phyloP scores from a whole-genome alignment of 2,329 filamentous ascomycete genomes.

The Talaromyces islandicus region DNA sequence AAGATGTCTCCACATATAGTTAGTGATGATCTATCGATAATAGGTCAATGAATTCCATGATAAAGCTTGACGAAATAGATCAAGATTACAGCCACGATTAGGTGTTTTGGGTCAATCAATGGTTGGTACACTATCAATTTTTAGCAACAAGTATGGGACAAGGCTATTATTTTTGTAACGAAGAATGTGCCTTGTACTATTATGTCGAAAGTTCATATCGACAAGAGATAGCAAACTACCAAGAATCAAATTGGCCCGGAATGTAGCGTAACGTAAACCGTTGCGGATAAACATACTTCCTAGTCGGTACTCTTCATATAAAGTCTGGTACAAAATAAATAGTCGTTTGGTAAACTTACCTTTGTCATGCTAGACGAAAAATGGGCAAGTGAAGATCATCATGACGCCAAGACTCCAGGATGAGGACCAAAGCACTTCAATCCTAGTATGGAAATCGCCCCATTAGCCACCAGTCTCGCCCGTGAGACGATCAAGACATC shows the following conservation, averaged over 20 bases:
- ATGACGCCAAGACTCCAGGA: conserved; percentile 4
- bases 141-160: background rate
- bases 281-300: background rate
- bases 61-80: background rate
- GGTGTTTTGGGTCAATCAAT: background rate
- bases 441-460: background rate
- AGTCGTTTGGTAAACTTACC: background rate
- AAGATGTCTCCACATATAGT: background rate
- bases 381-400: background rate
- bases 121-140: background rate
- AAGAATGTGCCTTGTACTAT: background rate
- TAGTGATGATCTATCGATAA: background rate
- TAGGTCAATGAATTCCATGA: background rate
- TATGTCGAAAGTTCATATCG: background rate
- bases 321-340: background rate
- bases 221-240: background rate
- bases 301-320: background rate
- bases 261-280: background rate
- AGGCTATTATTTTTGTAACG: background rate
- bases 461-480: background rate
- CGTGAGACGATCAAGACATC: background rate
- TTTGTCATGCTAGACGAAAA: background rate
- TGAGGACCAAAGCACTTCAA: conserved; percentile 1
- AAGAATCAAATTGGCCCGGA: background rate
- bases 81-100: conserved; percentile 6